A percentile compares a stretch with the other conserved stretches of the same genome.
phyloP scores from a whole-genome alignment of 2,329 filamentous ascomycete genomes.

The Aspergillus melleus region DNA sequence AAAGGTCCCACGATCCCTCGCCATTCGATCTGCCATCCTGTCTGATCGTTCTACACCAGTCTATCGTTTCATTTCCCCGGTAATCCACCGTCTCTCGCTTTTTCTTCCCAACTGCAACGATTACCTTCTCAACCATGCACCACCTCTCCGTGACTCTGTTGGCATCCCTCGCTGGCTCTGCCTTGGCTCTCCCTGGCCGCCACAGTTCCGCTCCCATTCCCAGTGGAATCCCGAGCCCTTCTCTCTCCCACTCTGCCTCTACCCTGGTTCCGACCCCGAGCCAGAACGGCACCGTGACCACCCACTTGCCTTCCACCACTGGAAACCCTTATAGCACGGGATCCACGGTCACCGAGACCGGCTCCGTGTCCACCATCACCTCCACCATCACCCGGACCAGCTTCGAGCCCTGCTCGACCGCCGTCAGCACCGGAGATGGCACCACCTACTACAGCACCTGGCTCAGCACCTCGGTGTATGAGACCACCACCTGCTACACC shows the following conservation, averaged over 20 bases:
- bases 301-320: background rate
- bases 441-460: slow-evolving; percentile 38
- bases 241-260: slow-evolving; percentile 7
- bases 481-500: slow-evolving; percentile 32
- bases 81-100: background rate
- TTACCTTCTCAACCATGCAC: slow-evolving; percentile 1
- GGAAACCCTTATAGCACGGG: background rate
- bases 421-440: slow-evolving; percentile 25
- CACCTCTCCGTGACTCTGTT: slow-evolving; percentile 10
- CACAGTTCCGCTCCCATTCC: slow-evolving; percentile 6
- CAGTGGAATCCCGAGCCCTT: slow-evolving; percentile 4
- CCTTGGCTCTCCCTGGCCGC: slow-evolving; percentile 20
- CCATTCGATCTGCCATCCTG: background rate
- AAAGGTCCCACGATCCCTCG: background rate
- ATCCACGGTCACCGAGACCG: background rate
- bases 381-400: slow-evolving; percentile 31
- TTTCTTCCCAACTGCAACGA: background rate
- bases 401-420: slow-evolving; percentile 37
- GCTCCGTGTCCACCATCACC: slow-evolving; percentile 20
- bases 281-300: background rate
- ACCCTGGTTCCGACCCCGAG: slow-evolving; percentile 12
- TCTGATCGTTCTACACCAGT: background rate
- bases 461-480: slow-evolving; percentile 29
- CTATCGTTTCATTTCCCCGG: background rate
- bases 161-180: slow-evolving; percentile 20